phyloP scores from a whole-genome alignment of 805 yeast genomes.

The Saccharomycopsis sp. region DNA sequence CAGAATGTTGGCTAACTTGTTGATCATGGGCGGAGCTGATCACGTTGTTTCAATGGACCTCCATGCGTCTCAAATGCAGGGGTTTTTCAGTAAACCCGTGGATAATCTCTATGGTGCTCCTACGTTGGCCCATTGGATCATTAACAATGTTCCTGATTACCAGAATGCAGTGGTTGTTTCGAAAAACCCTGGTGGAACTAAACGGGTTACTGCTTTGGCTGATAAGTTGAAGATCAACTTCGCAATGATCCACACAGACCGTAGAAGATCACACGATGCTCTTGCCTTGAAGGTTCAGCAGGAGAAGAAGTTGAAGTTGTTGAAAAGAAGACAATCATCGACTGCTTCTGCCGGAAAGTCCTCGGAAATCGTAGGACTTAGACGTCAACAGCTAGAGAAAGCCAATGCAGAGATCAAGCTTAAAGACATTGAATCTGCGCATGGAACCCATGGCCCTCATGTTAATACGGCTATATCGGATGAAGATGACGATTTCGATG shows the following conservation, averaged over 20 bases:
- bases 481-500: constrained; percentile 39
- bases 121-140: constrained; percentile 91
- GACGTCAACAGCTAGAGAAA: constrained; percentile 28
- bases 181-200: constrained; percentile 99
- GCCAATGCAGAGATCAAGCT: background rate
- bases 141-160: constrained; percentile 81
- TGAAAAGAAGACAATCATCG: constrained; percentile 43
- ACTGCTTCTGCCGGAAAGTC: constrained; percentile 38
- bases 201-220: constrained; percentile 96
- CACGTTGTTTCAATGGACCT: constrained; percentile 97
- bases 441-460: too few relatives aligned
- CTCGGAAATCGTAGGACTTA: constrained; percentile 30
- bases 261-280: constrained; percentile 78
- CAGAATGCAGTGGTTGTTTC: constrained; percentile 90
- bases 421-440: too few relatives aligned
- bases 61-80: constrained; percentile 98
- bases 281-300: constrained; percentile 35
- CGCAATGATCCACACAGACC: constrained; percentile 98
- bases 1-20: constrained; percentile 89
- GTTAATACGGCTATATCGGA: constrained; percentile 11
- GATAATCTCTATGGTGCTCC: constrained; percentile 97
- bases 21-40: constrained; percentile 98
- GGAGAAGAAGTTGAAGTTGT: constrained; percentile 30
- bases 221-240: constrained; percentile 92
- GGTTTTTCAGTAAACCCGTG: constrained; percentile 94